Evolutionary conservation across 306 rosid genomes (phyloP).

Genomic region (Amphicarpaea edgeworthii): DNA sequence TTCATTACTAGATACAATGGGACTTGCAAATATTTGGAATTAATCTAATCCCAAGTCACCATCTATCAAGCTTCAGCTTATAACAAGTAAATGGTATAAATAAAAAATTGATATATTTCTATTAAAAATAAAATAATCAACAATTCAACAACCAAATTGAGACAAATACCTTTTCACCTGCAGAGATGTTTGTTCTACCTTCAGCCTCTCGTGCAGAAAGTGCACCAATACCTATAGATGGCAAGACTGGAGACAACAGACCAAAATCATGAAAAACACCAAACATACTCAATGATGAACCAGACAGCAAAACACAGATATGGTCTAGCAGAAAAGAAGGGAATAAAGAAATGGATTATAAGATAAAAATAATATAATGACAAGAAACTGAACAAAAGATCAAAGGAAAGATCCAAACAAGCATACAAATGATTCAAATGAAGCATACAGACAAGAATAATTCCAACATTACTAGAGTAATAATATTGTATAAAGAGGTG

Average conservation of each 20-base stretch:
- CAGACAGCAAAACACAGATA: constrained; percentile 30
- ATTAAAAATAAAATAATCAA: constrained; percentile 15
- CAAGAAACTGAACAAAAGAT: constrained; percentile 34
- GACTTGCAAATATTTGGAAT: constrained; percentile 29
- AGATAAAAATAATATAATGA: constrained; percentile 20
- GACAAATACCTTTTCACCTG: constrained; percentile 86
- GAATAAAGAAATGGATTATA: not conserved
- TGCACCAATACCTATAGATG: constrained; percentile 91
- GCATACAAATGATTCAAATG: constrained; percentile 31
- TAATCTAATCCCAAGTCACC: constrained; percentile 20
- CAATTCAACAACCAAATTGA: constrained; percentile 28
- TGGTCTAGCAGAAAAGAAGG: constrained; percentile 3
- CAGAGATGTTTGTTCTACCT: constrained; percentile 89
- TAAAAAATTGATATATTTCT: constrained; percentile 27
- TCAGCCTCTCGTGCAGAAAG: constrained; percentile 97
- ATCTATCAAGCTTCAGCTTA: constrained; percentile 31
- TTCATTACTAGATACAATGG: constrained; percentile 3
- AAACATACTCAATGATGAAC: constrained; percentile 25
- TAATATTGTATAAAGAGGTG: constrained; percentile 10
- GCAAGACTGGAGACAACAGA: constrained; percentile 76
- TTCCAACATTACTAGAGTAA: not conserved
- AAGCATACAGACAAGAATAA: constrained; percentile 33
- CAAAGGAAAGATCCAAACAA: constrained; percentile 1
- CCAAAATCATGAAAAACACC: constrained; percentile 44
- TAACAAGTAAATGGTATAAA: constrained; percentile 40